phyloP scores from a whole-genome alignment of 805 yeast species.

The Crinitomyces ghanaensis region DNA sequence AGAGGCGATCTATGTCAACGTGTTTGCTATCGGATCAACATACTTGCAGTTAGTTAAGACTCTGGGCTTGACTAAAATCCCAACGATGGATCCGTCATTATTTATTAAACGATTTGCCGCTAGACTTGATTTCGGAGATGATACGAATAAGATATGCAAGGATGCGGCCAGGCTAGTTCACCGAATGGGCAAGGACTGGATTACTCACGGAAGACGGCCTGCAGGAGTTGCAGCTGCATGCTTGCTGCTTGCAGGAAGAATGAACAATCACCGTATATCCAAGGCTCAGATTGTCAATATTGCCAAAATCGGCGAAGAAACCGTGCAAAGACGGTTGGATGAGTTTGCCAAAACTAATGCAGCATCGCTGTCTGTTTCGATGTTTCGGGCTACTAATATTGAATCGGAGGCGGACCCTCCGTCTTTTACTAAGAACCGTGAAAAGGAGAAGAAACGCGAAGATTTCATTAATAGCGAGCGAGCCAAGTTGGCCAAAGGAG shows the following conservation, averaged over 20 bases:
- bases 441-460: conserved; percentile 30
- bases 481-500: conserved; percentile 11
- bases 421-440: conserved; percentile 54
- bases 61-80: conserved; percentile 63
- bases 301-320: conserved; percentile 90
- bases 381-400: conserved; percentile 45
- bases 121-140: conserved; percentile 67
- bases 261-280: conserved; percentile 88
- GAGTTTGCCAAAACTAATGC: conserved; percentile 76
- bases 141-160: conserved; percentile 54
- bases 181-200: conserved; percentile 92
- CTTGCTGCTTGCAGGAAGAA: conserved; percentile 81
- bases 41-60: conserved; percentile 86
- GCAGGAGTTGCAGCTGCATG: conserved; percentile 99
- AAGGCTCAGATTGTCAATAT: conserved; percentile 91
- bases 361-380: conserved; percentile 58
- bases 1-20: conserved; percentile 79
- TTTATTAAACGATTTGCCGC: conserved; percentile 93
- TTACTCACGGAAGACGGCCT: conserved; percentile 92
- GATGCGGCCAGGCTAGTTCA: conserved; percentile 84
- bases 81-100: conserved; percentile 87
- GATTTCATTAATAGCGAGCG: conserved; percentile 15
- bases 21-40: conserved; percentile 91
- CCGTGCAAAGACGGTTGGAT: conserved; percentile 77
- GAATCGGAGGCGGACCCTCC: conserved; percentile 65